These are phyloP conservation scores for Cytospora piceicola DNA, from an alignment of 2,329 filamentous ascomycete genomes.

Conservation along the genomic window DNA sequence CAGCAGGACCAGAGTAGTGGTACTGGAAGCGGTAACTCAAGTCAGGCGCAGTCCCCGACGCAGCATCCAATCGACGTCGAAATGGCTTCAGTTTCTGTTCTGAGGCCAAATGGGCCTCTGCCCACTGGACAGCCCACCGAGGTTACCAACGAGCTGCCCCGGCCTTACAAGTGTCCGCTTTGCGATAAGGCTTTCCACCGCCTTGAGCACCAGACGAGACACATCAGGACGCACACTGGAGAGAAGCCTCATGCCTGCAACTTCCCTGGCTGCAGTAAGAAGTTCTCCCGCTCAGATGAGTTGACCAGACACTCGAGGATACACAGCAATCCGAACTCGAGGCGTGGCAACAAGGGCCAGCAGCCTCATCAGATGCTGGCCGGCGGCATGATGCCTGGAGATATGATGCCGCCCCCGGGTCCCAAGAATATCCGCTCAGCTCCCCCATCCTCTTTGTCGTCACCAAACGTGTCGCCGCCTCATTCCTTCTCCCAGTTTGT, in stretches of 20 bases:
- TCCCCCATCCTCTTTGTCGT: slow-evolving; percentile 81
- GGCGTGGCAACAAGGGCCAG: slow-evolving; percentile 82
- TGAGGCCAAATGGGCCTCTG: slow-evolving; percentile 66
- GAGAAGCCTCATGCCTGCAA: slow-evolving; percentile 98
- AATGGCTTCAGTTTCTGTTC: slow-evolving; percentile 60
- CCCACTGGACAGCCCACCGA: slow-evolving; percentile 66
- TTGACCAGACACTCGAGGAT: slow-evolving; percentile 96
- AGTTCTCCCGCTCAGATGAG: slow-evolving; percentile 95
- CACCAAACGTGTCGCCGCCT: slow-evolving; percentile 95
- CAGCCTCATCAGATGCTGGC: slow-evolving; percentile 50
- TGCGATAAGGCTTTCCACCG: slow-evolving; percentile 99
- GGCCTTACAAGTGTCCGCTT: slow-evolving; percentile 97
- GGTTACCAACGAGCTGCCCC: slow-evolving; percentile 73
- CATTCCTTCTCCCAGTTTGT: slow-evolving; percentile 81
- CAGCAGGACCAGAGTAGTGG: slow-evolving; percentile 33
- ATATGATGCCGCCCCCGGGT: slow-evolving; percentile 78
- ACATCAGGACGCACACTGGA: slow-evolving; percentile 96
- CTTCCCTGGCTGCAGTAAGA: slow-evolving; percentile 88
- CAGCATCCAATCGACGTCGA: slow-evolving; percentile 41
- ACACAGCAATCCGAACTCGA: slow-evolving; percentile 98
- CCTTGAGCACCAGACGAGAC: slow-evolving; percentile 86
- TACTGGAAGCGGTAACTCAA: slow-evolving; percentile 31
- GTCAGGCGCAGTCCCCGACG: slow-evolving; percentile 36
- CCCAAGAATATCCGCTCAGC: slow-evolving; percentile 86
- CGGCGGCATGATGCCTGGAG: slow-evolving; percentile 53